phyloP scores from a whole-genome alignment of 371 early-diverging fungal species.

The Syncephalastrum contaminatum region DNA sequence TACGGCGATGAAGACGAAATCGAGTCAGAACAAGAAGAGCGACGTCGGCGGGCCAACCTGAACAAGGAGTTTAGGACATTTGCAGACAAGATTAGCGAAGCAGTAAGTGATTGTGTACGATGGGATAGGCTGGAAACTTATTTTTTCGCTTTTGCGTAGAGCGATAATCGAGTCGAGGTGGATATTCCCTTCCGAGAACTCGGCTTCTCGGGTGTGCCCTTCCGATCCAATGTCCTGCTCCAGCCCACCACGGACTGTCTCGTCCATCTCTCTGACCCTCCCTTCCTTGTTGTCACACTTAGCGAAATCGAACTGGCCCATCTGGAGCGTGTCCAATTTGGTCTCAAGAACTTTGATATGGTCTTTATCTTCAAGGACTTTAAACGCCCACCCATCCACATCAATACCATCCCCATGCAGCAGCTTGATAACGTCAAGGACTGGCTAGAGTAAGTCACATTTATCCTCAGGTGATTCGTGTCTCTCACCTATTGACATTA shows the following conservation, averaged over 20 bases:
- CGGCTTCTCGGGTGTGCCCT: slow-evolving; percentile 97
- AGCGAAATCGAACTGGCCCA: slow-evolving; percentile 97
- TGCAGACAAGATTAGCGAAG: slow-evolving; percentile 89
- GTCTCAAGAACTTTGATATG: slow-evolving; percentile 99
- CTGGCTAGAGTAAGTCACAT: slow-evolving; percentile 88
- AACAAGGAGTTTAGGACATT: slow-evolving; percentile 96
- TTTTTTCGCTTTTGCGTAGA: slow-evolving; percentile 32
- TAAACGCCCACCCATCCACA: slow-evolving; percentile 86
- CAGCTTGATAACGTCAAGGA: slow-evolving; percentile 97
- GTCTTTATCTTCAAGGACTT: slow-evolving; percentile 99
- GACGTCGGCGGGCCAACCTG: slow-evolving; percentile 79
- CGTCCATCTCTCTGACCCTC: slow-evolving; percentile 96
- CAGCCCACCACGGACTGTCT: slow-evolving; percentile 98
- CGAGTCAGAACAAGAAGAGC: slow-evolving; percentile 93
- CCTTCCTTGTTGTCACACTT: slow-evolving; percentile 93
- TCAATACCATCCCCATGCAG: slow-evolving; percentile 95
- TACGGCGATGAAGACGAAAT: slow-evolving; percentile 98
- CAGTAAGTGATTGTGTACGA: slow-evolving; percentile 41
- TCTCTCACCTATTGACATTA: neutral
- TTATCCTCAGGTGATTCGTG: too few relatives aligned
- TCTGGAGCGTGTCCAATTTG: slow-evolving; percentile 98
- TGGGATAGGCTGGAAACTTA: neutral
- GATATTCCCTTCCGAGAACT: slow-evolving; percentile 95
- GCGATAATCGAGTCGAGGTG: slow-evolving; percentile 82
- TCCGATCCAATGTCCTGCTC: slow-evolving; percentile 90